Conservation (phyloP, 441 rosid species). For the Pelargonium citronellum region DNA sequence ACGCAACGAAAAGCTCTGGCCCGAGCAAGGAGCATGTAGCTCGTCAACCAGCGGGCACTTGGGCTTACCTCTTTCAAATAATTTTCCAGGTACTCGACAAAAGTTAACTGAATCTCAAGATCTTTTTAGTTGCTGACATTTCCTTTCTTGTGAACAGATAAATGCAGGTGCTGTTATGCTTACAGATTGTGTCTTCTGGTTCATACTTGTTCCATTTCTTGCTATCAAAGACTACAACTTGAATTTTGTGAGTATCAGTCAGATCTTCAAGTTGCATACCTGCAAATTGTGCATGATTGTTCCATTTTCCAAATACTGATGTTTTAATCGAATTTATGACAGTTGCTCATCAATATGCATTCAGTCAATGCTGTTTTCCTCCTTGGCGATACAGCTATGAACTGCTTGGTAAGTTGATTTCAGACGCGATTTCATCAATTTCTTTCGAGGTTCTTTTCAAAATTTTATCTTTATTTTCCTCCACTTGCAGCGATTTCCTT, state of each 20-base stretch:
- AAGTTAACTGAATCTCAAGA: neutral
- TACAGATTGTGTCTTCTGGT: constrained; percentile 91
- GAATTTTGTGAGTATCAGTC: constrained; percentile 54
- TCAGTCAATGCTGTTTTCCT: constrained; percentile 71
- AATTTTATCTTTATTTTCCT: neutral
- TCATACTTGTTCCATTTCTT: constrained; percentile 90
- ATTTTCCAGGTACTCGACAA: constrained; percentile 62
- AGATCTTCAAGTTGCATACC: constrained; percentile 1
- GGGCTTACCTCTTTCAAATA: constrained; percentile 66
- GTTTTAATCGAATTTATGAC: constrained; percentile 23
- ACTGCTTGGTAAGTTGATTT: constrained; percentile 57
- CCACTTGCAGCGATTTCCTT: constrained; percentile 65
- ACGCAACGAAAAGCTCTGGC: constrained; percentile 29
- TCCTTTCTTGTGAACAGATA: constrained; percentile 42
- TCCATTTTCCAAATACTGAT: neutral
- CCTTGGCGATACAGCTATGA: constrained; percentile 73
- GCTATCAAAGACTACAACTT: constrained; percentile 64
- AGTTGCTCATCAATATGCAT: constrained; percentile 83
- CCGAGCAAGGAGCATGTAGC: constrained; percentile 20
- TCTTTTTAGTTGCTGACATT: constrained; percentile 3
- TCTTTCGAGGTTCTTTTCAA: constrained; percentile 1
- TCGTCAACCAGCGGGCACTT: constrained; percentile 49
- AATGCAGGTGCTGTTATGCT: constrained; percentile 97
- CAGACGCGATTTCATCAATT: neutral
- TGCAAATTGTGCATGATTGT: neutral